Evolutionary conservation across 345 rosid species (phyloP).

Genomic region (Eucalyptus albens): DNA sequence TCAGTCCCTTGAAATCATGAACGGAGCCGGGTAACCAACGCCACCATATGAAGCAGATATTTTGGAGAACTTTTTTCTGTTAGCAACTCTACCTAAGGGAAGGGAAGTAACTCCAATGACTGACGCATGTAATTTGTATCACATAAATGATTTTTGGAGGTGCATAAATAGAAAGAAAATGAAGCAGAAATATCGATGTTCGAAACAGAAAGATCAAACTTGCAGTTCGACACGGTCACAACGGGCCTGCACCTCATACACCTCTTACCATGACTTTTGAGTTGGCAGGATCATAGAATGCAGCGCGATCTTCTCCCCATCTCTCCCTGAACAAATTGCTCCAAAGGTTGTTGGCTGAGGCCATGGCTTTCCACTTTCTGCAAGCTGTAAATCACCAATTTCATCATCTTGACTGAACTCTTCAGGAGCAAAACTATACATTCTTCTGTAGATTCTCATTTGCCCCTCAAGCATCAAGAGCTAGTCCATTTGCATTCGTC

Average conservation of each 20-base stretch:
- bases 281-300: slow-evolving; percentile 15
- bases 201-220: not conserved
- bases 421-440: not conserved
- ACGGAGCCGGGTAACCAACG: not conserved
- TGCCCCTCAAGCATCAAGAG: not conserved
- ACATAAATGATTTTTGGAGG: not conserved
- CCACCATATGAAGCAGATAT: not conserved
- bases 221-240: slow-evolving; percentile 41
- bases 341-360: slow-evolving; percentile 30
- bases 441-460: not conserved
- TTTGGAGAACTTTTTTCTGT: not conserved
- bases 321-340: slow-evolving; percentile 29
- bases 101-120: not conserved
- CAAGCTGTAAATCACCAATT: slow-evolving; percentile 16
- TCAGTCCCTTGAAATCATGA: not conserved
- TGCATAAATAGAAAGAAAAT: not conserved
- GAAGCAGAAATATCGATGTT: not conserved
- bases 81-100: too few species aligned
- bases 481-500: not conserved
- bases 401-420: not conserved
- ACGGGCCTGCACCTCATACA: slow-evolving; percentile 37
- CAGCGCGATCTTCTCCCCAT: not conserved
- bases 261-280: slow-evolving; percentile 38
- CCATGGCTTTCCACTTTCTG: slow-evolving; percentile 42
- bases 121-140: not conserved